Percentiles rank a stretch among this genome's conserved stretches.
phyloP scores from a whole-genome alignment of 805 yeast species.

The Ogataea parapolymorpha region DNA sequence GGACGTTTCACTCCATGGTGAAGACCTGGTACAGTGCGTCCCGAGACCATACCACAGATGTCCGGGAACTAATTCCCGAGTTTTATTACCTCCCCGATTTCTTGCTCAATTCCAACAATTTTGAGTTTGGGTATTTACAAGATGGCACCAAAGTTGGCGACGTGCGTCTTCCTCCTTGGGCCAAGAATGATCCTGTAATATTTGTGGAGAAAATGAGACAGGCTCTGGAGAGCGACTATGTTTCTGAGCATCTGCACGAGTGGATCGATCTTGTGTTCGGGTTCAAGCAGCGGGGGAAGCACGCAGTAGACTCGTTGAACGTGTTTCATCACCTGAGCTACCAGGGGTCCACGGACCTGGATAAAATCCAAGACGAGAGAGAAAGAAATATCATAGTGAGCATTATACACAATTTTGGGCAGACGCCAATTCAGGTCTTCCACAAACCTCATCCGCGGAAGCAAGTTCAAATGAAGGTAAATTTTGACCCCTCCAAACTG shows the following conservation, averaged over 20 bases:
- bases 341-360: slow-evolving; percentile 78
- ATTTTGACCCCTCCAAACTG: slow-evolving; percentile 32
- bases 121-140: slow-evolving; percentile 70
- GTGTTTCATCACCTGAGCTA: slow-evolving; percentile 84
- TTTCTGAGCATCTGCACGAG: slow-evolving; percentile 66
- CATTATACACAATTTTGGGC: slow-evolving; percentile 88
- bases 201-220: slow-evolving; percentile 75
- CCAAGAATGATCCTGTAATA: slow-evolving; percentile 67
- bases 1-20: slow-evolving; percentile 70
- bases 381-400: slow-evolving; percentile 78
- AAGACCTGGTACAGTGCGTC: slow-evolving; percentile 83
- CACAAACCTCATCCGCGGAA: slow-evolving; percentile 60
- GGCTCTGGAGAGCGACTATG: slow-evolving; percentile 81
- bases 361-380: slow-evolving; percentile 64
- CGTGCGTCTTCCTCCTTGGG: slow-evolving; percentile 82
- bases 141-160: slow-evolving; percentile 52
- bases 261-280: slow-evolving; percentile 92
- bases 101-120: slow-evolving; percentile 58
- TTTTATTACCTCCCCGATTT: slow-evolving; percentile 82
- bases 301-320: slow-evolving; percentile 63
- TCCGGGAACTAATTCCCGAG: slow-evolving; percentile 83
- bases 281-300: slow-evolving; percentile 67
- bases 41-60: slow-evolving; percentile 78
- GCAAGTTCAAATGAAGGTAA: slow-evolving; percentile 38
- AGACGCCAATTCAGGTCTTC: slow-evolving; percentile 77